phyloP scores from a whole-genome alignment of 352 stramenopile genomes.

The Pythium myriotylum region DNA sequence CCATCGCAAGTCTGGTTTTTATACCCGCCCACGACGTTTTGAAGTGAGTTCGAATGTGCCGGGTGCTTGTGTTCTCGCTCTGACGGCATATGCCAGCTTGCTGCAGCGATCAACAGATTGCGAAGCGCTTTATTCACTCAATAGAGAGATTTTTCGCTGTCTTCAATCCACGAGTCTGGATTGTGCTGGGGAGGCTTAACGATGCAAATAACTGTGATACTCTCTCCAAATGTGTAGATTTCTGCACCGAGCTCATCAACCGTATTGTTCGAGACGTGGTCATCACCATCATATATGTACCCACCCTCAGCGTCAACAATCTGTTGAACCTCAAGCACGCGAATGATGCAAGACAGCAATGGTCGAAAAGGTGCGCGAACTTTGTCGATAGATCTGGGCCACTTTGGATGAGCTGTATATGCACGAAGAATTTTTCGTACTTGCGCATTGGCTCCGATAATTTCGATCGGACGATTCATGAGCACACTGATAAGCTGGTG shows the following conservation, averaged over 20 bases:
- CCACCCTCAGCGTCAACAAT: constrained; percentile 34
- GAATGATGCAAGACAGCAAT: constrained; percentile 44
- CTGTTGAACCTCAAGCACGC: constrained; percentile 37
- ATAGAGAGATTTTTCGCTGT: constrained; percentile 27
- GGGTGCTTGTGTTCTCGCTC: background rate
- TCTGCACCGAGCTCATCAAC: background rate
- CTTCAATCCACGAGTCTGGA: background rate
- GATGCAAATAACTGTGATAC: constrained; percentile 4
- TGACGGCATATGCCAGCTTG: constrained; percentile 44
- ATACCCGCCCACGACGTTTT: constrained; percentile 77
- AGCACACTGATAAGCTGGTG: constrained; percentile 17
- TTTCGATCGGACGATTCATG: no score
- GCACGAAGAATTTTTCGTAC: constrained; percentile 32
- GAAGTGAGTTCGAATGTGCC: constrained; percentile 48
- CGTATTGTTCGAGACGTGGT: background rate
- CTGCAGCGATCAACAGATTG: constrained; percentile 88
- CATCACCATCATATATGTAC: background rate
- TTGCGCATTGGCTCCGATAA: background rate
- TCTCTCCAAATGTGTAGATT: constrained; percentile 17
- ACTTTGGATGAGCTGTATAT: constrained; percentile 35
- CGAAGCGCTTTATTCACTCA: constrained; percentile 71
- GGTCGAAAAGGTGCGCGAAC: constrained; percentile 20
- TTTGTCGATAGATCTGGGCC: constrained; percentile 6
- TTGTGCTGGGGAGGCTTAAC: constrained; percentile 1
- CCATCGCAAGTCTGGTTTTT: constrained; percentile 72